Conservation (phyloP, 1,139 yeast genomes). For the Yamadazyma mexicana region DNA sequence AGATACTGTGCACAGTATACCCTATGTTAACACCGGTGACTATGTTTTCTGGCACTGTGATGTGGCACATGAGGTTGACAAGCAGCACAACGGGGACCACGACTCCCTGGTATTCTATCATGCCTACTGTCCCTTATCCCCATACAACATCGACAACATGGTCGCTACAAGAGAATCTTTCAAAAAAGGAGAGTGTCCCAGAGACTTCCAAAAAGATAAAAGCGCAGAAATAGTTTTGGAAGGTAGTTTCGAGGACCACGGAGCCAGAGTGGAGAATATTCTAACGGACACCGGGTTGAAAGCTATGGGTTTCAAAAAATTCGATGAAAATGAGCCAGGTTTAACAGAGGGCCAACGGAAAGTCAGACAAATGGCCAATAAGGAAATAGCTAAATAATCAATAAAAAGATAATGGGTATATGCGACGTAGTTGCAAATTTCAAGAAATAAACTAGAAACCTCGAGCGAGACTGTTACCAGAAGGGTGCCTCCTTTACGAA, state of each 20-base stretch:
- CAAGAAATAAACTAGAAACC: too few relatives aligned
- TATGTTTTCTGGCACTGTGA: constrained; percentile 54
- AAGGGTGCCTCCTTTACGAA: too few relatives aligned
- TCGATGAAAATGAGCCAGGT: constrained; percentile 15
- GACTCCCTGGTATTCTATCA: constrained; percentile 39
- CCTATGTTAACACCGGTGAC: constrained; percentile 39
- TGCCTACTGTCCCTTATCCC: constrained; percentile 19
- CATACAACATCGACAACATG: constrained; percentile 18
- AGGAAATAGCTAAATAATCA: too few relatives aligned
- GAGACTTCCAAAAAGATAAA: constrained; percentile 10
- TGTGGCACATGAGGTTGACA: constrained; percentile 48
- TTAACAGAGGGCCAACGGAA: constrained; percentile 20
- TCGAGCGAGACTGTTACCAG: too few relatives aligned
- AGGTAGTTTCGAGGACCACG: constrained; percentile 20
- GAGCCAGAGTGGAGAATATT: constrained; percentile 16
- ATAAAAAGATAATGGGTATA: too few relatives aligned
- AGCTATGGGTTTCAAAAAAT: constrained; percentile 21
- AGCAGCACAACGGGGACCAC: constrained; percentile 33
- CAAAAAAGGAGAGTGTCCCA: constrained; percentile 18
- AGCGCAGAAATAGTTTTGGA: constrained; percentile 4
- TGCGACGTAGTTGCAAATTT: too few relatives aligned
- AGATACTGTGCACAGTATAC: constrained; percentile 28
- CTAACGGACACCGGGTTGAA: constrained; percentile 21
- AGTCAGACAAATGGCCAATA: constrained; percentile 21
- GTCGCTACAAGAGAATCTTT: constrained; percentile 27